Percentiles rank a stretch among this genome's conserved stretches.
phyloP scores from a whole-genome alignment of 345 rosid species.

The Camelina sativa region DNA sequence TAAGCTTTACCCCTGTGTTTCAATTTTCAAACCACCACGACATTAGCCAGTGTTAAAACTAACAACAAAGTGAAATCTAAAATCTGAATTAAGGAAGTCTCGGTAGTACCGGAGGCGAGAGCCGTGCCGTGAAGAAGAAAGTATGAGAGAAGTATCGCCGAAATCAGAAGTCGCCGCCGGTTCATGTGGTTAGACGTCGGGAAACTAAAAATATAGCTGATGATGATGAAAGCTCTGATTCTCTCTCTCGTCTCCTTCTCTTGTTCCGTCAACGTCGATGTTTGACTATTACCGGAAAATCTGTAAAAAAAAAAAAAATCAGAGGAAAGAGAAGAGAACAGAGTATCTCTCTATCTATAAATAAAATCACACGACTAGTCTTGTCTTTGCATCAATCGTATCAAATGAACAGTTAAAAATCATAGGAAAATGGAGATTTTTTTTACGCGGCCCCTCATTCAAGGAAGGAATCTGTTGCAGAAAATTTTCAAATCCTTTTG shows the following conservation, averaged over 20 bases:
- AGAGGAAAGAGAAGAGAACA: conserved; percentile 10
- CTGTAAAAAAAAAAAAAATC: conserved; percentile 20
- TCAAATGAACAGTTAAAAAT: conserved; percentile 28
- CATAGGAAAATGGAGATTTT: conserved; percentile 8
- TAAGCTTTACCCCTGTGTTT: conserved; percentile 25
- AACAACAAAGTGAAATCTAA: background rate
- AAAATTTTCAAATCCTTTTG: conserved; percentile 2
- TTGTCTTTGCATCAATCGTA: conserved; percentile 38
- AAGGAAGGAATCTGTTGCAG: conserved; percentile 5
- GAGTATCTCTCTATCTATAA: background rate
- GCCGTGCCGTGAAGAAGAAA: conserved; percentile 28
- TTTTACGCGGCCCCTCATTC: conserved; percentile 22
- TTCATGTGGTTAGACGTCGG: conserved; percentile 27
- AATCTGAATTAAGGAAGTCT: background rate
- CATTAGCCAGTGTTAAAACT: background rate
- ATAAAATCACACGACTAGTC: conserved; percentile 12
- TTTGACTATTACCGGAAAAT: conserved; percentile 29
- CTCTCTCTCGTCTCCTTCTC: background rate
- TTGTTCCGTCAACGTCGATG: conserved; percentile 1
- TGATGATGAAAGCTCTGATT: background rate
- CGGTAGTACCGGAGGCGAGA: conserved; percentile 5
- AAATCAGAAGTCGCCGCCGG: conserved; percentile 25
- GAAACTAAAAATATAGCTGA: background rate
- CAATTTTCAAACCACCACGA: background rate
- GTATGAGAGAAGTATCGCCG: background rate